Evolutionary conservation across 192 early-diverging fungal species (phyloP).

Genomic region (Paraglomus brasilianum): DNA sequence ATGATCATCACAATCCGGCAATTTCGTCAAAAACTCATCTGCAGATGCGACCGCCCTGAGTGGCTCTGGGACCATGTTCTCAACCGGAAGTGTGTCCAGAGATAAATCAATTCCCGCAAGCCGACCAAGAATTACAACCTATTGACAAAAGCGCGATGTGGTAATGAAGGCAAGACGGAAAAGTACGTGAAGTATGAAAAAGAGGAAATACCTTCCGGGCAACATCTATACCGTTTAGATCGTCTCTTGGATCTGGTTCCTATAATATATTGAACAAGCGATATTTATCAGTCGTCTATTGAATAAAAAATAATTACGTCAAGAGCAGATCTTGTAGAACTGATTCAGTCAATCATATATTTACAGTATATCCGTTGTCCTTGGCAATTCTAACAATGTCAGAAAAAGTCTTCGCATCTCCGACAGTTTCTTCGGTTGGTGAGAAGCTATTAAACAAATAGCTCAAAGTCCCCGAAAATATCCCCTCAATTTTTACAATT

Average conservation of each 20-base stretch:
- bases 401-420: conserved; percentile 70
- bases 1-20: conserved; percentile 85
- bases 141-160: neutral
- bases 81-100: conserved; percentile 77
- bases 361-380: conserved; percentile 86
- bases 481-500: conserved; percentile 92
- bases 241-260: conserved; percentile 98
- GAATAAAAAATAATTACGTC: too few relatives aligned
- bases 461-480: conserved; percentile 96
- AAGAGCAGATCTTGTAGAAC: too few relatives aligned
- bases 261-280: conserved; percentile 30
- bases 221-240: conserved; percentile 99
- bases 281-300: too few relatives aligned
- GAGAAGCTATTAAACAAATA: conserved; percentile 99
- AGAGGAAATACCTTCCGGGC: conserved; percentile 80
- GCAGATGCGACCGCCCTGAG: conserved; percentile 71
- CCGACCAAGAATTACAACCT: conserved; percentile 84
- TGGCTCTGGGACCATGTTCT: conserved; percentile 94
- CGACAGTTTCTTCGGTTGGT: conserved; percentile 43
- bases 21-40: conserved; percentile 79
- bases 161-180: neutral
- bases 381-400: conserved; percentile 89
- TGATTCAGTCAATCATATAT: too few relatives aligned
- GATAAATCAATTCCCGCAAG: conserved; percentile 79
- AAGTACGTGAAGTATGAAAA: conserved; percentile 18